Evolutionary conservation across 768 basidiomycete genomes (phyloP).

Genomic region (Boletellus ananiceps): DNA sequence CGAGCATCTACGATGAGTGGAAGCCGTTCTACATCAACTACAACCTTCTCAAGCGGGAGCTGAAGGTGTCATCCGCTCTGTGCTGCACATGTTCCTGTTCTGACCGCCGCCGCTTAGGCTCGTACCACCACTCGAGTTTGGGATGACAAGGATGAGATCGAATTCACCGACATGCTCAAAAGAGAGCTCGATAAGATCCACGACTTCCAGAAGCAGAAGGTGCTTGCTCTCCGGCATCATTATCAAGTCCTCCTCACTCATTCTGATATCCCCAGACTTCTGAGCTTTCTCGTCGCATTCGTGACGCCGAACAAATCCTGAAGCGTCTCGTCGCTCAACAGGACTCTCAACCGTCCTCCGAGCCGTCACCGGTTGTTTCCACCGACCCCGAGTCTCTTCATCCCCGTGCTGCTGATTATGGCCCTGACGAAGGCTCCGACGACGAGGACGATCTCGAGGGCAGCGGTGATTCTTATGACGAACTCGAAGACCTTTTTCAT

Average conservation of each 20-base stretch:
- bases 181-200: constrained; percentile 91
- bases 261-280: constrained; percentile 47
- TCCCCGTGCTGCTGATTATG: constrained; percentile 39
- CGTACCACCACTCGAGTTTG: constrained; percentile 57
- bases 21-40: constrained; percentile 88
- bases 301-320: constrained; percentile 77
- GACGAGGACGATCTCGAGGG: constrained; percentile 44
- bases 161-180: constrained; percentile 76
- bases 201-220: constrained; percentile 89
- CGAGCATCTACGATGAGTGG: constrained; percentile 88
- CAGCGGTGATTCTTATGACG: constrained; percentile 57
- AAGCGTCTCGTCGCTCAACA: constrained; percentile 69
- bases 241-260: constrained; percentile 1
- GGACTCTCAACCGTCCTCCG: constrained; percentile 19
- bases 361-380: constrained; percentile 21
- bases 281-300: constrained; percentile 78
- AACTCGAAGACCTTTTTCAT: constrained; percentile 82
- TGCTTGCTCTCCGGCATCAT: constrained; percentile 24
- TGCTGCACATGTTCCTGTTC: background rate
- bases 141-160: constrained; percentile 74
- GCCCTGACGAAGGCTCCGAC: constrained; percentile 68
- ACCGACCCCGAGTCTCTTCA: constrained; percentile 58
- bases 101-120: constrained; percentile 26
- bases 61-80: constrained; percentile 54
- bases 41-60: constrained; percentile 80